These are phyloP conservation scores for Canavalia ensiformis DNA, from an alignment of 306 rosid species.

Conservation along the genomic window DNA sequence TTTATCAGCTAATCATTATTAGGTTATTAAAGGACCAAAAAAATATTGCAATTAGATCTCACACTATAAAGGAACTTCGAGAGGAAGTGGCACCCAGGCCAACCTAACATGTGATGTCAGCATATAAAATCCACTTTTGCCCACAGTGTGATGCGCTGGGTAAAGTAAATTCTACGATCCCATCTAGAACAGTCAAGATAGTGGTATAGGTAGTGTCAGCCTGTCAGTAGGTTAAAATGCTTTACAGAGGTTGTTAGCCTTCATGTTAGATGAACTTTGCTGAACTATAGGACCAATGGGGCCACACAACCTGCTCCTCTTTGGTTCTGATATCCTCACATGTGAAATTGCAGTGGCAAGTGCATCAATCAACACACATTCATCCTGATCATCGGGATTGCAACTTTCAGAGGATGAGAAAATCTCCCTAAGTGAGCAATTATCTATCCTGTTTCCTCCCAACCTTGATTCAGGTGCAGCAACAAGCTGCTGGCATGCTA, in stretches of 20 bases:
- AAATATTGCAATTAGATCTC: slow-evolving; percentile 53
- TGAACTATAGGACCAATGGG: slow-evolving; percentile 92
- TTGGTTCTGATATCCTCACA: slow-evolving; percentile 94
- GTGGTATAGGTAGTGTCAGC: slow-evolving; percentile 55
- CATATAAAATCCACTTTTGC: slow-evolving; percentile 55
- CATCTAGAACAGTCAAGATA: slow-evolving; percentile 60
- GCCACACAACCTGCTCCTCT: slow-evolving; percentile 85
- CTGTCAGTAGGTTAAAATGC: slow-evolving; percentile 86
- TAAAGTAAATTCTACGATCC: slow-evolving; percentile 50
- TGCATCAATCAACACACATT: slow-evolving; percentile 75
- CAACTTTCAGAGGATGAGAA: slow-evolving; percentile 71
- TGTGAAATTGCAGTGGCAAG: slow-evolving; percentile 94
- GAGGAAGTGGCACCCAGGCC: slow-evolving; percentile 56
- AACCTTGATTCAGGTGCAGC: slow-evolving; percentile 59
- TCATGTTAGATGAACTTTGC: slow-evolving; percentile 97
- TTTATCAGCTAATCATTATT: slow-evolving; percentile 61
- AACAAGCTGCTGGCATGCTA: slow-evolving; percentile 54
- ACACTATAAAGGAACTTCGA: slow-evolving; percentile 44
- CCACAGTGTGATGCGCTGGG: slow-evolving; percentile 50
- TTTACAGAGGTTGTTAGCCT: slow-evolving; percentile 95
- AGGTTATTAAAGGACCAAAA: slow-evolving; percentile 48
- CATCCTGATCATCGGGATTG: slow-evolving; percentile 74
- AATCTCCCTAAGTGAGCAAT: slow-evolving; percentile 57
- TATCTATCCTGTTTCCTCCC: slow-evolving; percentile 55
- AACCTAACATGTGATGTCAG: slow-evolving; percentile 52